Conservation (phyloP, 2,329 filamentous ascomycete genomes). For the Arthrobotrys conoides region DNA sequence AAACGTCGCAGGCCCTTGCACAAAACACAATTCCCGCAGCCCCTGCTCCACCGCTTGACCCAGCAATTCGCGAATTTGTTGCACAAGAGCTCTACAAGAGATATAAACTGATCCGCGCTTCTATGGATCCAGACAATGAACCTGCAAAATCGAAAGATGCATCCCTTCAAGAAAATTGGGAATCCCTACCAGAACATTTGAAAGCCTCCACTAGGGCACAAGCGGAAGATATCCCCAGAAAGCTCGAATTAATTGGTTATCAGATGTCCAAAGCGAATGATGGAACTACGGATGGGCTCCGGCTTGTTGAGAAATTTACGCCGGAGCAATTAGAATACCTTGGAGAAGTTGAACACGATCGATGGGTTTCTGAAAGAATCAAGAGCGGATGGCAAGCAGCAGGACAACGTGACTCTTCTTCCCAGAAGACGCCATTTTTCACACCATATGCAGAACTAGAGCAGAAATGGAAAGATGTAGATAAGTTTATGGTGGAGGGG, state of each 20-base stretch:
- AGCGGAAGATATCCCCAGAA: conserved; percentile 55
- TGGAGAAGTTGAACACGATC: conserved; percentile 48
- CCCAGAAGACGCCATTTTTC: conserved; percentile 49
- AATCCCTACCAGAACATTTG: conserved; percentile 42
- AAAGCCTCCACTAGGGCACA: conserved; percentile 45
- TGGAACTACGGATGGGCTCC: background rate
- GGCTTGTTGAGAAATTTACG: conserved; percentile 32
- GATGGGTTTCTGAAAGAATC: conserved; percentile 49
- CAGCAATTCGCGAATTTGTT: conserved; percentile 37
- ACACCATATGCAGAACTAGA: conserved; percentile 46
- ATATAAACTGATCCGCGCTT: conserved; percentile 40
- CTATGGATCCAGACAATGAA: conserved; percentile 32
- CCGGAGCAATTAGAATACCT: conserved; percentile 44
- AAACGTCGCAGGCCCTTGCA: conserved; percentile 22
- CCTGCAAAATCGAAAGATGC: conserved; percentile 32
- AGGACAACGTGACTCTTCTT: conserved; percentile 30
- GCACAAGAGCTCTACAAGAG: conserved; percentile 48
- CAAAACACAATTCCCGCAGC: conserved; percentile 12
- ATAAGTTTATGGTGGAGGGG: conserved; percentile 51
- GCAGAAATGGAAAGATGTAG: conserved; percentile 57
- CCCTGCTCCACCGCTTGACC: conserved; percentile 30
- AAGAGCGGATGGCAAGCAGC: conserved; percentile 47
- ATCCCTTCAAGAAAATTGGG: conserved; percentile 46
- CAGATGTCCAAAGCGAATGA: conserved; percentile 15
- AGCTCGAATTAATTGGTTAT: conserved; percentile 39